Base-by-base conservation (phyloP, 176 grass and related monocot genomes). In the Hsuehochloa calcarea region DNA sequence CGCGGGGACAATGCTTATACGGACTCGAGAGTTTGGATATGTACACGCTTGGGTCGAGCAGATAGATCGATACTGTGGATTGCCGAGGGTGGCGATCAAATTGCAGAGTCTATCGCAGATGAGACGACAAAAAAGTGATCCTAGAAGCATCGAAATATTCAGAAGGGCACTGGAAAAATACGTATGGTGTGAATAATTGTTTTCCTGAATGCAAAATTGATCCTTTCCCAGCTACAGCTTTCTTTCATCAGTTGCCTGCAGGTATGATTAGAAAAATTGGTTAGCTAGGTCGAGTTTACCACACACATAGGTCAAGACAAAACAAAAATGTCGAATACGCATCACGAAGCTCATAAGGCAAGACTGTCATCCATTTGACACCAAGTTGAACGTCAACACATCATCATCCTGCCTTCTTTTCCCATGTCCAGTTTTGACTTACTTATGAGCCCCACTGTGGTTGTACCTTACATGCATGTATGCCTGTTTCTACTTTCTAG, bases 1-100 rank as follows among this genome's bases (percentile, higher is more conserved):
- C 73, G 38, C 65, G 69, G 70, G 20, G 65, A 55, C 79, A 54
- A 83, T 14, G 55, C 26, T 63, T n/a, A n/a, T 68, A 39, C 46
- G 61, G 70, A 76, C 86, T 82, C 71, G 71, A 76, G 62, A 61
- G 13, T 76, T 76, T 76, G 85, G 79, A 82, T 81, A 58, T 19
- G 2, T 11, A 13, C 23, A 73, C 35, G 29, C 76, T 60, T 38
- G 65, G 39, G 84, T 62, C 66, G 75, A 31, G 8, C 83, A 45
- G 61, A 12, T 63, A 25, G 51, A 44, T 63, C 19, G 51, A 44
- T 59, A 17, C 1, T 59, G 45, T 77, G 60, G 23, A 68, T 70
- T 34, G 11, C 37, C 70, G 17, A 45, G 41, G 65, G 45, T 49
- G 86, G 56, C 58, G 35, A 70, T 68, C 66, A 26, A 39, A 1